phyloP scores from a whole-genome alignment of 2,329 filamentous ascomycete species.

The Didymella segeticola region DNA sequence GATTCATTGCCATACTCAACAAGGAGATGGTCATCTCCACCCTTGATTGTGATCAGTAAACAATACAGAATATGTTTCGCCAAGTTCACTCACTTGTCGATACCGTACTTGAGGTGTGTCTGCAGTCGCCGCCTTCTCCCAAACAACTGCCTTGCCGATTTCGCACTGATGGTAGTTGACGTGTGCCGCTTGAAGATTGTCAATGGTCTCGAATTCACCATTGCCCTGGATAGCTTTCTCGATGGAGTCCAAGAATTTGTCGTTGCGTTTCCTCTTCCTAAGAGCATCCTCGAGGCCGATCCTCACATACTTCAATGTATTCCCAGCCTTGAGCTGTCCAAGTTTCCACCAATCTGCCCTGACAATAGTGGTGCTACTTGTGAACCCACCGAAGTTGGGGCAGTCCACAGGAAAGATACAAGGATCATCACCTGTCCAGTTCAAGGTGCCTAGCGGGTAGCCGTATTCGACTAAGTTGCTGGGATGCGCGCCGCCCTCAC shows the following conservation, averaged over 20 bases:
- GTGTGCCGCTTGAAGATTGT: conserved; percentile 36
- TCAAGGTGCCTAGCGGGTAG: conserved; percentile 64
- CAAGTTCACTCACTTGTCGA: conserved; percentile 19
- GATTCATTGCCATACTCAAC: conserved; percentile 64
- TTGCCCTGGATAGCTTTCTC: conserved; percentile 46
- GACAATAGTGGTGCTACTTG: conserved; percentile 63
- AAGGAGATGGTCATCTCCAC: conserved; percentile 58
- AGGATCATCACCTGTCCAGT: conserved; percentile 67
- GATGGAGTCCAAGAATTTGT: conserved; percentile 55
- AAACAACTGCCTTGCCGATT: conserved; percentile 39
- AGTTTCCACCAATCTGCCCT: conserved; percentile 67
- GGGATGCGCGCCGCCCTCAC: conserved; percentile 69
- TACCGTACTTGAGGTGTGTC: conserved; percentile 36
- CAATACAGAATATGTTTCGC: conserved; percentile 8
- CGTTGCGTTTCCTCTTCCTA: conserved; percentile 51
- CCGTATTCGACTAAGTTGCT: conserved; percentile 62
- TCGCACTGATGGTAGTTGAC: conserved; percentile 34
- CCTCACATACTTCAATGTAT: conserved; percentile 59
- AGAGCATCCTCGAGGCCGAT: conserved; percentile 62
- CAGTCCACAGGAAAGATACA: conserved; percentile 66
- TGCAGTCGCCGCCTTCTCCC: conserved; percentile 32
- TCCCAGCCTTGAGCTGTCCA: conserved; percentile 66
- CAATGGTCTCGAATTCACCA: conserved; percentile 26
- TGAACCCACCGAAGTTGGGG: conserved; percentile 67
- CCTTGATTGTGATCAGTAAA: conserved; percentile 14